Percentiles rank a stretch among this genome's conserved stretches.
Conservation (phyloP, 345 rosid genomes). For the Pugionium dolabratum region DNA sequence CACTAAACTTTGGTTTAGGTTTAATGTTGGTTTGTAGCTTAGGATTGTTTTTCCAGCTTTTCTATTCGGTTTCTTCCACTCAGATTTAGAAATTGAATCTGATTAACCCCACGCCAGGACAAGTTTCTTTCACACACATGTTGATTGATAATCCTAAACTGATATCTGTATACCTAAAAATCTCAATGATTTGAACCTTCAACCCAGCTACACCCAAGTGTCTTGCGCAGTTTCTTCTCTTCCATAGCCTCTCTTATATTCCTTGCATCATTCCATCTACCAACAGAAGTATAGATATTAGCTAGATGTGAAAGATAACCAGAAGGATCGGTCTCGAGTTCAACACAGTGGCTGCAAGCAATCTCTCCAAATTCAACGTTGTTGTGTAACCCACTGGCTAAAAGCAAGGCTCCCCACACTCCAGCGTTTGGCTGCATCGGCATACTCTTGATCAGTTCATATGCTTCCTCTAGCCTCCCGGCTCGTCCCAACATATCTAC, state of each 20-base stretch:
- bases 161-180: no score
- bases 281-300: constrained; percentile 49
- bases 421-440: constrained; percentile 58
- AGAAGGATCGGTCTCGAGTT: constrained; percentile 47
- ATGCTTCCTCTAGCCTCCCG: constrained; percentile 65
- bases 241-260: constrained; percentile 39
- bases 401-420: constrained; percentile 78
- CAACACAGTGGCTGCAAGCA: constrained; percentile 47
- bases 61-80: not conserved
- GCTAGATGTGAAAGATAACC: constrained; percentile 45
- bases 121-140: no score
- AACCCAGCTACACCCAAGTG: constrained; percentile 48
- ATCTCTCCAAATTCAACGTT: constrained; percentile 46
- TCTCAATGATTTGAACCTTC: constrained; percentile 16
- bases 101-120: no score
- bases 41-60: constrained; percentile 13
- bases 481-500: constrained; percentile 72
- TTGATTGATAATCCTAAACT: no score
- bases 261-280: constrained; percentile 41
- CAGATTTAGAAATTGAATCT: constrained; percentile 26
- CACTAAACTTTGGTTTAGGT: not conserved
- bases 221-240: constrained; percentile 39
- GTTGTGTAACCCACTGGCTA: constrained; percentile 56
- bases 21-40: constrained; percentile 27
- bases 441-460: constrained; percentile 59